Percentiles rank a stretch among this genome's conserved stretches.
These are phyloP conservation scores for Passiflora organensis DNA, from an alignment of 345 rosid species.

Conservation along the genomic window DNA sequence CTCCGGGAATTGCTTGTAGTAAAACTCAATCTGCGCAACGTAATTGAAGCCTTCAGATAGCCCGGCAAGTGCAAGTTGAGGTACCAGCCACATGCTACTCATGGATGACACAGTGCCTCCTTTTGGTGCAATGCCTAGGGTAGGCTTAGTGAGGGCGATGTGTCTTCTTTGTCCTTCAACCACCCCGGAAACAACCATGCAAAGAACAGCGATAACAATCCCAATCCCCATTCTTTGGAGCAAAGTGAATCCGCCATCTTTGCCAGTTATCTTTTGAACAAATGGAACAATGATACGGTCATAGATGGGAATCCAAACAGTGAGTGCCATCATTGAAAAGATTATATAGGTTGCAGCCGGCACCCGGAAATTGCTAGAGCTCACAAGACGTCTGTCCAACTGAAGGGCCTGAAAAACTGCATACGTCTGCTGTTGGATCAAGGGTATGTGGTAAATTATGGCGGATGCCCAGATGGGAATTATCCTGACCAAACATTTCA, in stretches of 20 bases:
- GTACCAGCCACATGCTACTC: constrained; percentile 20
- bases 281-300: constrained; percentile 43
- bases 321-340: constrained; percentile 48
- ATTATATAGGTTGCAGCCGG: constrained; percentile 51
- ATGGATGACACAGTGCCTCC: constrained; percentile 16
- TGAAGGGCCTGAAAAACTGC: constrained; percentile 58
- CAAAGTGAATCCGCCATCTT: constrained; percentile 35
- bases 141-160: constrained; percentile 9
- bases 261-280: constrained; percentile 35
- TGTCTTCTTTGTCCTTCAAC: constrained; percentile 16
- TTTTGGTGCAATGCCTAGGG: constrained; percentile 3
- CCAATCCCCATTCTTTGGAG: constrained; percentile 27
- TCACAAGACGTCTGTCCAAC: constrained; percentile 34
- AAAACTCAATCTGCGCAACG: constrained; percentile 19
- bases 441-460: constrained; percentile 32
- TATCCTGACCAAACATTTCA: constrained; percentile 48
- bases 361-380: constrained; percentile 31
- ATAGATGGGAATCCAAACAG: constrained; percentile 48
- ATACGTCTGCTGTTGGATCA: constrained; percentile 53
- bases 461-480: constrained; percentile 58
- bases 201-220: constrained; percentile 9
- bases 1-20: constrained; percentile 27
- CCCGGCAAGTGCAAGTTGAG: constrained; percentile 19
- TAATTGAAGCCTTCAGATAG: constrained; percentile 14
- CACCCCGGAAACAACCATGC: constrained; percentile 8